Evolutionary conservation across 176 grass and related monocot species (phyloP).

Genomic region (Cenchrus purpureus): DNA sequence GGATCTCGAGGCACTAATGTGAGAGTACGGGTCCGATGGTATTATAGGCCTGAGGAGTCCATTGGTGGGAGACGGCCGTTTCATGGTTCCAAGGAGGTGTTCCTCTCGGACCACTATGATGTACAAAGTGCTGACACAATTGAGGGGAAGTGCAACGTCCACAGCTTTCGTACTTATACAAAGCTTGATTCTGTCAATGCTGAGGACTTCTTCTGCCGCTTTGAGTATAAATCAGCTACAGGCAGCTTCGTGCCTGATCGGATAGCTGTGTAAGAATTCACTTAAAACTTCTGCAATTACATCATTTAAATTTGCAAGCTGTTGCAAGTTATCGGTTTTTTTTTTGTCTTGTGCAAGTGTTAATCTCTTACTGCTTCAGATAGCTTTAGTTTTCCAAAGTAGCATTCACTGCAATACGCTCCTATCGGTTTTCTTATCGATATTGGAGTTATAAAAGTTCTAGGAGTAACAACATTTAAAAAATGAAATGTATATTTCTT

Average conservation of each 20-base stretch:
- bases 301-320: constrained; percentile 7
- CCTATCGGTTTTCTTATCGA: background rate
- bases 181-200: constrained; percentile 87
- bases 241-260: constrained; percentile 86
- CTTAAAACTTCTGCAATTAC: background rate
- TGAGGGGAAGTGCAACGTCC: constrained; percentile 91
- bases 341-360: background rate
- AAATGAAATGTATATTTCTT: background rate
- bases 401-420: background rate
- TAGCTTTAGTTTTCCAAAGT: background rate
- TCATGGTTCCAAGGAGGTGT: constrained; percentile 84
- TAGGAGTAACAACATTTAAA: background rate
- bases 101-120: constrained; percentile 96
- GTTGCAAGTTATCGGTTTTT: background rate
- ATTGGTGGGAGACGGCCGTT: constrained; percentile 81
- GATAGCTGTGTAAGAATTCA: constrained; percentile 84
- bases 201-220: constrained; percentile 90
- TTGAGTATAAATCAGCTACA: constrained; percentile 85
- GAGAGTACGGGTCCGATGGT: constrained; percentile 89
- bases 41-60: constrained; percentile 94
- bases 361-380: background rate
- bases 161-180: constrained; percentile 83
- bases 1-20: constrained; percentile 73
- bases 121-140: constrained; percentile 97
- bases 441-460: background rate